Evolutionary conservation across 2,329 filamentous ascomycete genomes (phyloP), one percentile per base, ranked within the genome.

Genomic region (Cladosporium sp.): DNA sequence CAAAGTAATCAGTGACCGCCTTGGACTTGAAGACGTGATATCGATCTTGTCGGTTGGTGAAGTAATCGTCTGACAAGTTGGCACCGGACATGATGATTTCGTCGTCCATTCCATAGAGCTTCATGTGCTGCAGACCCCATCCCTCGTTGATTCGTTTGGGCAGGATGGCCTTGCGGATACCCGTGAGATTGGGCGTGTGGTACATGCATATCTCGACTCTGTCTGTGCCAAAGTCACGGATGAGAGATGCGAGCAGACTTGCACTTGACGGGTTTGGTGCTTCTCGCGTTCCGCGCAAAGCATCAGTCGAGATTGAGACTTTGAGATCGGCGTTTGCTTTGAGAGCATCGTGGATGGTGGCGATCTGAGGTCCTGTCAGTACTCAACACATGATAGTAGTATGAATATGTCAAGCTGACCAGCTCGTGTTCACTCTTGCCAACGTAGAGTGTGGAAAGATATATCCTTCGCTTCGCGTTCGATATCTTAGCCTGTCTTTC

Each of bases 71-170:
- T 0, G 92, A 97, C 7, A 99, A 81, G 71, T 99, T 99, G 18
- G 95, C 95, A 87, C 93, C 93, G 8, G 93, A 96, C 72, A 99
- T 87, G 69, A 99, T 94, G 65, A 99, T 90, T 77, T 97, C 93
- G 74, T 99, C 93, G 72, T 99, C 95, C 25, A 97, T 82, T 0
- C 95, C 95, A 72, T 99, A 99, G 0, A 99, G 83, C 83, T 99
- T 99, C 94, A 99, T 99, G 76, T 99, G 95, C 76, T 99, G 95
- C 67, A 99, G 80, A 1, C 95, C 95, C 95, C 95, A 99, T 21
- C 95, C 95, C 79, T 99, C 95, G 71, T 99, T 99, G 76, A 99
- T 94, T 23, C 95, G 86, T 75, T 88, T 91, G 0, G 95, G 95
- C 2, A 98, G 87, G 70, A 91, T 83, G 73, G 89, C 88, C 79